phyloP scores from a whole-genome alignment of 495 filamentous ascomycete species.

The Xylaria bambusicola region DNA sequence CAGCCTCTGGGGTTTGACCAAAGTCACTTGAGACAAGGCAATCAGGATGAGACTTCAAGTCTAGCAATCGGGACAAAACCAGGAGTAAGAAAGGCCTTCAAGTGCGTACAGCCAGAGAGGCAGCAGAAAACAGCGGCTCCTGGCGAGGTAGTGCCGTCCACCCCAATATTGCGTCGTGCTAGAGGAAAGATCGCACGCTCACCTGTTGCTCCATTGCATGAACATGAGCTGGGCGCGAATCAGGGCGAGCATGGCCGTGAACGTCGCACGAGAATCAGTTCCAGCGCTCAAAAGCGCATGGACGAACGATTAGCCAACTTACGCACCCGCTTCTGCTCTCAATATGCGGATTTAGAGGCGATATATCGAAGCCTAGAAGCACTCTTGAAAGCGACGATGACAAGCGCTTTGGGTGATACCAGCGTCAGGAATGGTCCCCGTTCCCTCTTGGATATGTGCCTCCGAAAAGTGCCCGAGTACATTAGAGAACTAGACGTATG shows the following conservation, averaged over 20 bases:
- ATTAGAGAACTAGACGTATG: conserved; percentile 60
- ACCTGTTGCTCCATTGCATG: conserved; percentile 2
- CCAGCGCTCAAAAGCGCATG: conserved; percentile 21
- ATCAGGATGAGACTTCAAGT: conserved; percentile 3
- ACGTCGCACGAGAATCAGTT: conserved; percentile 12
- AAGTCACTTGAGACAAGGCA: background rate
- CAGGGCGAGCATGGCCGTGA: conserved; percentile 4
- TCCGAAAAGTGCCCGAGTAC: conserved; percentile 63
- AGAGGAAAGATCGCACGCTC: conserved; percentile 23
- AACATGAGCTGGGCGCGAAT: conserved; percentile 1
- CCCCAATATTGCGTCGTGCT: conserved; percentile 30
- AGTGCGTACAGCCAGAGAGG: background rate
- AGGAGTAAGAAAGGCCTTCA: conserved; percentile 16
- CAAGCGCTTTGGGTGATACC: conserved; percentile 21
- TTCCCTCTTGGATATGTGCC: conserved; percentile 66
- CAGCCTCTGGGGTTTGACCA: background rate
- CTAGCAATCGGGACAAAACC: conserved; percentile 2
- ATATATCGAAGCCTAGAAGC: conserved; percentile 52
- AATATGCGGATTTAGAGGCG: conserved; percentile 33
- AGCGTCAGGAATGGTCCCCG: conserved; percentile 34
- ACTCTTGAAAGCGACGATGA: conserved; percentile 48
- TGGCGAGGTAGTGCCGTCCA: conserved; percentile 30
- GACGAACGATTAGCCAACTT: conserved; percentile 25
- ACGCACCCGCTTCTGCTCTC: conserved; percentile 19
- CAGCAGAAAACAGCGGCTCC: conserved; percentile 13